A percentile compares a stretch with the other conserved stretches of the same genome.
phyloP scores from a whole-genome alignment of 768 basidiomycete genomes.

The Termitomyces sp. region DNA sequence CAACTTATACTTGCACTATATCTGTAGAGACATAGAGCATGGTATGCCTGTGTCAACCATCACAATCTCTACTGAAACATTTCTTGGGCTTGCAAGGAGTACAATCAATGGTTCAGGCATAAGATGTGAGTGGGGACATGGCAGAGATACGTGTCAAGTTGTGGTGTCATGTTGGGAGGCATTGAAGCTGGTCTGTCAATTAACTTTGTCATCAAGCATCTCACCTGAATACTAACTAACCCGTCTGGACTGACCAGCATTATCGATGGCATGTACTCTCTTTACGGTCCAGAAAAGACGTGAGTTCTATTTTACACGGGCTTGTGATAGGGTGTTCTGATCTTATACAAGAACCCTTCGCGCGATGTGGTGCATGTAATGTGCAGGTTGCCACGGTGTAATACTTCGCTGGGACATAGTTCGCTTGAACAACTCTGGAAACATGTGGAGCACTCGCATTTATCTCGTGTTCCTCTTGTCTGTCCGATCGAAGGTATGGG shows the following conservation, averaged over 20 bases:
- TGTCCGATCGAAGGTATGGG: constrained; percentile 16
- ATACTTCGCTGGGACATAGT: constrained; percentile 1
- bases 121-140: constrained; percentile 17
- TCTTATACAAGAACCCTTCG: not conserved
- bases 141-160: constrained; percentile 12
- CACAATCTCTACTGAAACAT: constrained; percentile 11
- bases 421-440: constrained; percentile 9
- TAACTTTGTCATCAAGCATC: constrained; percentile 1
- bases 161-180: constrained; percentile 13
- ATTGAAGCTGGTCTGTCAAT: constrained; percentile 14
- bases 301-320: not conserved
- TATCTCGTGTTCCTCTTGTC: constrained; percentile 10
- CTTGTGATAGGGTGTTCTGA: not conserved
- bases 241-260: constrained; percentile 1
- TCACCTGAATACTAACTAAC: not conserved
- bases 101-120: constrained; percentile 8
- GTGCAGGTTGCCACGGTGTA: constrained; percentile 14
- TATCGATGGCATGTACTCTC: constrained; percentile 7
- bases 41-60: constrained; percentile 13
- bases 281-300: constrained; percentile 11
- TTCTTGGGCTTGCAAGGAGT: constrained; percentile 10
- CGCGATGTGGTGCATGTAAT: not conserved
- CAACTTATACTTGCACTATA: constrained; percentile 3
- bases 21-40: constrained; percentile 6
- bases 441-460: constrained; percentile 16